Conservation (phyloP, 1,284 basidiomycete genomes). For the Cystobasidium pallidum region DNA sequence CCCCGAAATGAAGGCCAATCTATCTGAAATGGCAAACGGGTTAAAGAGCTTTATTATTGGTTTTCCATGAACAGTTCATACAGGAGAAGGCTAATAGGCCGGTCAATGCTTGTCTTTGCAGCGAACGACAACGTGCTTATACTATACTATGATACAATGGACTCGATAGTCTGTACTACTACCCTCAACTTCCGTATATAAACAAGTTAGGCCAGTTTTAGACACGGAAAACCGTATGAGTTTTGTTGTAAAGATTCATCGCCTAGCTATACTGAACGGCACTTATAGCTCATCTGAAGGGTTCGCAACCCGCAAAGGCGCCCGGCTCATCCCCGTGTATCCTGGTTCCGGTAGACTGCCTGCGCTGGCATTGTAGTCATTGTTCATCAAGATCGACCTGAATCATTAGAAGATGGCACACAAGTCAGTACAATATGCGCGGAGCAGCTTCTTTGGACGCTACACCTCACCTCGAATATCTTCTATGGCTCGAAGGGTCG, state of each 20-base stretch:
- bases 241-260: neutral
- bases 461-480: constrained; percentile 26
- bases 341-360: constrained; percentile 18
- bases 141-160: constrained; percentile 19
- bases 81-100: neutral
- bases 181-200: neutral
- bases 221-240: neutral
- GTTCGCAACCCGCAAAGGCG: constrained; percentile 35
- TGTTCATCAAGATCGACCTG: constrained; percentile 37
- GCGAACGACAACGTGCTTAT: neutral
- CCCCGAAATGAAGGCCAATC: too few relatives aligned
- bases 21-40: too few relatives aligned
- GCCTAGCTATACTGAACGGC: too few relatives aligned
- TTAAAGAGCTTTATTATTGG: too few relatives aligned
- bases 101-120: neutral
- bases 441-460: neutral
- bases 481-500: constrained; percentile 13
- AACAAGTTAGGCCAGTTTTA: neutral
- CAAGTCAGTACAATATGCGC: neutral
- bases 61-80: too few relatives aligned
- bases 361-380: constrained; percentile 30
- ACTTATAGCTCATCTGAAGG: constrained; percentile 22
- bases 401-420: neutral
- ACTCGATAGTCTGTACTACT: neutral
- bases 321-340: neutral